Percentiles rank a stretch among this genome's conserved stretches.
phyloP scores from a whole-genome alignment of 169 alveolate genomes.

The Plasmodium malariae region DNA sequence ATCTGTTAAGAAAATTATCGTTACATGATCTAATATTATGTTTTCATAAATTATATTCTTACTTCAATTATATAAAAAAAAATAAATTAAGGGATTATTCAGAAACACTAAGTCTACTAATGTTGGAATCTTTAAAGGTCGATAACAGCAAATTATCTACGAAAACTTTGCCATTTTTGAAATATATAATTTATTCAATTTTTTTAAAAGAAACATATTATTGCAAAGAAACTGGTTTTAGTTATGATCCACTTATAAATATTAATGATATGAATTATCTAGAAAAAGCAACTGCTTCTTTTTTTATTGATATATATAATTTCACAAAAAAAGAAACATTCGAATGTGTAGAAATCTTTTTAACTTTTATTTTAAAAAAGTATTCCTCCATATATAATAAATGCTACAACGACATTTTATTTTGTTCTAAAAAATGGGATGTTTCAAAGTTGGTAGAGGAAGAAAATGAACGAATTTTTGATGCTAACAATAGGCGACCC shows the following conservation, averaged over 20 bases:
- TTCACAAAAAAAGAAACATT: conserved; percentile 56
- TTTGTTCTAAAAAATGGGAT: not conserved
- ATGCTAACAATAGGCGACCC: too few relatives aligned
- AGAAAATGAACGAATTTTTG: not conserved
- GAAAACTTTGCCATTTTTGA: conserved; percentile 61
- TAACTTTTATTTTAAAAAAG: conserved; percentile 55
- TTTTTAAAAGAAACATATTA: conserved; percentile 45
- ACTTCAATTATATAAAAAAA: conserved; percentile 39
- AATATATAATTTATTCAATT: conserved; percentile 59
- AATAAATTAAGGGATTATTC: conserved; percentile 55
- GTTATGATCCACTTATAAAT: conserved; percentile 24
- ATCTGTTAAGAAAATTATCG: conserved; percentile 64
- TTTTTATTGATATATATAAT: conserved; percentile 69
- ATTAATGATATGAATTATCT: not conserved
- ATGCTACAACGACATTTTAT: conserved; percentile 26
- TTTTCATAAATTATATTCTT: conserved; percentile 46
- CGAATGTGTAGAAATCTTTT: conserved; percentile 57
- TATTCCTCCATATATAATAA: conserved; percentile 29
- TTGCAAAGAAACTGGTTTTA: conserved; percentile 39
- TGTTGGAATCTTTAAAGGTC: conserved; percentile 64
- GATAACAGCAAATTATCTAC: conserved; percentile 47
- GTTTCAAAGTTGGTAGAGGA: not conserved
- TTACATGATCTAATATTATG: conserved; percentile 68
- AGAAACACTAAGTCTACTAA: conserved; percentile 56
- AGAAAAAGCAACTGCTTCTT: conserved; percentile 10